phyloP scores from a whole-genome alignment of 805 yeast genomes.

The Saccharomycopsis schoenii region DNA sequence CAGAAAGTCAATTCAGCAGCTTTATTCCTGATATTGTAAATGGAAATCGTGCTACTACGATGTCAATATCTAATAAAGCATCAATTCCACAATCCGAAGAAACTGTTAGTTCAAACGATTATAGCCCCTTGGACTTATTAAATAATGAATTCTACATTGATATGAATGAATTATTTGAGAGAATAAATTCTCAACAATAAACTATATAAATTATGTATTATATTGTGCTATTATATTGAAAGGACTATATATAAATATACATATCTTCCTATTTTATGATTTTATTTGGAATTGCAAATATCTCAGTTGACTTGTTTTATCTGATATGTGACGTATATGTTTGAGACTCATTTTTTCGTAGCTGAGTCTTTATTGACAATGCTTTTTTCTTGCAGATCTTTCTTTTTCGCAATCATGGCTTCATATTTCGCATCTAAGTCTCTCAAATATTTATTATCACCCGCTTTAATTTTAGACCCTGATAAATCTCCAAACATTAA shows the following conservation, averaged over 20 bases:
- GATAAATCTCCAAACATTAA: conserved; percentile 15
- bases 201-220: neutral
- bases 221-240: neutral
- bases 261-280: neutral
- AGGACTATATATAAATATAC: neutral
- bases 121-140: conserved; percentile 11
- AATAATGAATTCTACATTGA: conserved; percentile 15
- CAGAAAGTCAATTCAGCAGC: neutral
- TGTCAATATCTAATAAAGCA: neutral
- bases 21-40: neutral
- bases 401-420: neutral
- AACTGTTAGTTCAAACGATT: neutral
- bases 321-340: neutral
- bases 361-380: neutral
- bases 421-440: conserved; percentile 17
- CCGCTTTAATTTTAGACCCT: neutral
- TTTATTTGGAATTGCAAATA: neutral
- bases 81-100: neutral
- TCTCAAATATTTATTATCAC: conserved; percentile 15
- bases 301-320: neutral
- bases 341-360: neutral
- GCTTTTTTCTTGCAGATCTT: neutral
- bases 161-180: conserved; percentile 12
- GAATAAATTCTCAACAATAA: conserved; percentile 4
- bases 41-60: neutral